Evolutionary conservation across 1,139 yeast genomes (phyloP).

Genomic region (Geotrichum fermentans): DNA sequence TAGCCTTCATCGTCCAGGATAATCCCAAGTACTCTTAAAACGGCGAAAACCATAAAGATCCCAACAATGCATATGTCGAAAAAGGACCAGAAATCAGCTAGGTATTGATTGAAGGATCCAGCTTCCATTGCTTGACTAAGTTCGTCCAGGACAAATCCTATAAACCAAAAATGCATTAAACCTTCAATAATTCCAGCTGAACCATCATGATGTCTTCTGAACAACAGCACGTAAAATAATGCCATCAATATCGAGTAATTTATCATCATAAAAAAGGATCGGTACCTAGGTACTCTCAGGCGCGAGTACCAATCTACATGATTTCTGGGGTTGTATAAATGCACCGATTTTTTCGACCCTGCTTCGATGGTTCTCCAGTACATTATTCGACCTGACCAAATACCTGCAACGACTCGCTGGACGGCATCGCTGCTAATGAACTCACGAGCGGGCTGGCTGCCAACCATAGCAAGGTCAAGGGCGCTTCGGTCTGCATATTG

Average conservation of each 20-base stretch:
- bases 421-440: conserved; percentile 18
- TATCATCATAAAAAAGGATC: conserved; percentile 32
- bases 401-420: conserved; percentile 20
- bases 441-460: conserved; percentile 17
- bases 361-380: conserved; percentile 35
- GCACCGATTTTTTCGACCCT: conserved; percentile 28
- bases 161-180: conserved; percentile 33
- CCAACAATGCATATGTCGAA: conserved; percentile 33
- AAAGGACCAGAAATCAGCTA: conserved; percentile 34
- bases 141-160: conserved; percentile 36
- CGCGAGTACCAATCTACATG: conserved; percentile 31
- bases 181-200: conserved; percentile 26
- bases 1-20: conserved; percentile 21
- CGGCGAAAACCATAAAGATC: conserved; percentile 30
- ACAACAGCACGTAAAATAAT: conserved; percentile 31
- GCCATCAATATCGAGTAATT: conserved; percentile 32
- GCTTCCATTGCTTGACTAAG: conserved; percentile 34
- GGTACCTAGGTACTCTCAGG: conserved; percentile 35
- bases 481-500: conserved; percentile 16
- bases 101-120: conserved; percentile 30
- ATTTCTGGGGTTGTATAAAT: conserved; percentile 23
- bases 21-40: conserved; percentile 26
- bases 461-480: conserved; percentile 15
- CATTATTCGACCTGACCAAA: conserved; percentile 37
- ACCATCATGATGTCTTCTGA: conserved; percentile 20